Evolutionary conservation across 1,139 yeast genomes (phyloP), one percentile per base, ranked within the genome.

Genomic region (Scheffersomyces parashehatae): DNA sequence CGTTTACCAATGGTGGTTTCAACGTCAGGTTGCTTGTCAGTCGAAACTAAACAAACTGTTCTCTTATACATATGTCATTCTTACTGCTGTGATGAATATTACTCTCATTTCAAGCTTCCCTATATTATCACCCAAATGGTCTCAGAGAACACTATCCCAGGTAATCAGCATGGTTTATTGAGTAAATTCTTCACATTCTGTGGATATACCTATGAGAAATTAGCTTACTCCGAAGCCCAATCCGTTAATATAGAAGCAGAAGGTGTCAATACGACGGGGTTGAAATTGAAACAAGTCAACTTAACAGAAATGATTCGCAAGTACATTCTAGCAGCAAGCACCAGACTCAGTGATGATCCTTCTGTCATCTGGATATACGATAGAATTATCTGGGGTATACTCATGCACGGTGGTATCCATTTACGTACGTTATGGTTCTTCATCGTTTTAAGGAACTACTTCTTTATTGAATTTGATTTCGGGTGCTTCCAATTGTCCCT

Each of bases 381-480:
- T 37, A 54, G 67, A 15, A 58, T 78, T 0, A 40, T 75, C 2
- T 68, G 73, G 65, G 73, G 71, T 0, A 47, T 77, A 3, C 37
- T 74, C 10, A 50, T 76, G 44, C 65, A 60, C 43, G 83, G 82
- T 9, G 78, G 77, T 0, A 56, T 68, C 20, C 77, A 73, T 48
- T 33, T 76, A 3, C 65, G 66, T 36, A 55, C 68, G 1, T 50
- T 77, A 14, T 73, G 78, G 77, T 63, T 73, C 36, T 70, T 76
- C 45, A 59, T 58, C 33, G 58, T 56, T 24, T 44, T 75, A 30
- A 56, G 59, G 38, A 65, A 67, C 39, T 62, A 64, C 40, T 63
- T 53, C 40, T 49, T 47, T 30, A 42, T 64, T 4, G 52, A 53
- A 20, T 39, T 52, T 36, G 69, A 64, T 37, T 54, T 49, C 39